A percentile compares a stretch with the other conserved stretches of the same genome.
Conservation (phyloP, 805 yeast species). For the Yamadazyma ubonensis region DNA sequence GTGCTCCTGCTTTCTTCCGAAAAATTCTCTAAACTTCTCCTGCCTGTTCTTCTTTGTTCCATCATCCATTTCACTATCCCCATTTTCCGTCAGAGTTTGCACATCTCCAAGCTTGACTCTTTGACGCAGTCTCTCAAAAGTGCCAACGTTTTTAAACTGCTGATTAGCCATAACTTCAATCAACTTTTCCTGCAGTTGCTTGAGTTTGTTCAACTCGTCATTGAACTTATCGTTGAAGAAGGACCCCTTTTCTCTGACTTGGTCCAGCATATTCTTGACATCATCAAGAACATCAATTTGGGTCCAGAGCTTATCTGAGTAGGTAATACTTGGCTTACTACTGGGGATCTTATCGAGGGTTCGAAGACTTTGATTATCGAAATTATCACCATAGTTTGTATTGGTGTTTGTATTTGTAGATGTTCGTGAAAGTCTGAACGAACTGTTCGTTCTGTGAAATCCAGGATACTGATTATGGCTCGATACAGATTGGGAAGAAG, state of each 20-base stretch:
- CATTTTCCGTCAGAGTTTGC: neutral
- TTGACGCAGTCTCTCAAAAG: constrained; percentile 18
- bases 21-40: constrained; percentile 25
- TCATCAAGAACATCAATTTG: constrained; percentile 85
- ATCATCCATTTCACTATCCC: constrained; percentile 24
- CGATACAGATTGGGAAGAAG: constrained; percentile 10
- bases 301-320: constrained; percentile 81
- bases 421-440: constrained; percentile 14
- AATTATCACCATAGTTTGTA: constrained; percentile 3
- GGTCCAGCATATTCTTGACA: constrained; percentile 58
- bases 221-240: constrained; percentile 54
- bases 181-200: constrained; percentile 50
- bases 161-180: constrained; percentile 35
- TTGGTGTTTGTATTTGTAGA: constrained; percentile 13
- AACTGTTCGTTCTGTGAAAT: constrained; percentile 12
- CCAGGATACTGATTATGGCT: constrained; percentile 10
- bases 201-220: constrained; percentile 50
- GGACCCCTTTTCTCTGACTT: constrained; percentile 43
- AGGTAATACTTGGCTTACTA: constrained; percentile 58
- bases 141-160: constrained; percentile 20
- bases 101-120: constrained; percentile 23
- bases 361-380: constrained; percentile 18
- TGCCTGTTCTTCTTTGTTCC: constrained; percentile 22
- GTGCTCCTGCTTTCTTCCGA: constrained; percentile 18
- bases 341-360: constrained; percentile 51